Evolutionary conservation across 2,329 filamentous ascomycete species (phyloP).

Genomic region (Chaetomiaceae sp.): DNA sequence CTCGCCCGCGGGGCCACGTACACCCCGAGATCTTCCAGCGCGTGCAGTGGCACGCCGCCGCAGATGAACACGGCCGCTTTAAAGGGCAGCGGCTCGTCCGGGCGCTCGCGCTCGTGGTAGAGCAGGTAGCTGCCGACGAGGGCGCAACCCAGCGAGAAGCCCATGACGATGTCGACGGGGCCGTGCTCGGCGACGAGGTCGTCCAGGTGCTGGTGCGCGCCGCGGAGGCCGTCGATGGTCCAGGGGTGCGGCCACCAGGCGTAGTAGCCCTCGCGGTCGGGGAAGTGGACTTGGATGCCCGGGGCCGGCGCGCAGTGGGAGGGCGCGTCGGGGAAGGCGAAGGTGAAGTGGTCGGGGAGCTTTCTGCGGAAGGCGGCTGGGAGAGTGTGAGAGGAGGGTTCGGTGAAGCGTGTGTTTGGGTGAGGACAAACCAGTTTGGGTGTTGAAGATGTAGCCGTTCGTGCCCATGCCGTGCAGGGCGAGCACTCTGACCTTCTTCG

Average conservation of each 20-base stretch:
- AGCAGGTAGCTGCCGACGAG: constrained; percentile 38
- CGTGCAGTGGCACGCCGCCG: constrained; percentile 35
- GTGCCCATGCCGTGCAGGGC: constrained; percentile 38
- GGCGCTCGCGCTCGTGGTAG: constrained; percentile 34
- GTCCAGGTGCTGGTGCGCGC: constrained; percentile 35
- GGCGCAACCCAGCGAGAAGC: constrained; percentile 39
- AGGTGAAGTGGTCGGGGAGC: constrained; percentile 30
- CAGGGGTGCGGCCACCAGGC: constrained; percentile 31
- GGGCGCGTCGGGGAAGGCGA: constrained; percentile 36
- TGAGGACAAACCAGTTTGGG: constrained; percentile 33
- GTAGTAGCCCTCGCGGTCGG: constrained; percentile 24
- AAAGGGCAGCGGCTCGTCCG: constrained; percentile 33
- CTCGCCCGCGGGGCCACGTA: constrained; percentile 31
- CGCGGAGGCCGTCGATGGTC: constrained; percentile 31
- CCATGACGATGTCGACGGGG: constrained; percentile 35
- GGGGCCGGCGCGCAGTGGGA: constrained; percentile 31
- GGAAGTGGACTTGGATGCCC: constrained; percentile 33
- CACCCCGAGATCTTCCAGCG: constrained; percentile 35
- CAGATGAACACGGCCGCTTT: constrained; percentile 39
- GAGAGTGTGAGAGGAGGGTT: not conserved
- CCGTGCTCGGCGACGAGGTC: constrained; percentile 32
- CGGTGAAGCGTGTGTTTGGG: not conserved
- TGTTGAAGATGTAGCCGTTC: constrained; percentile 34
- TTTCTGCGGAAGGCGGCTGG: constrained; percentile 35
- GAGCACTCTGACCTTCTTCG: constrained; percentile 31